Evolutionary conservation across 176 grass and related monocot species (phyloP).

Genomic region (Zoysia japonica): DNA sequence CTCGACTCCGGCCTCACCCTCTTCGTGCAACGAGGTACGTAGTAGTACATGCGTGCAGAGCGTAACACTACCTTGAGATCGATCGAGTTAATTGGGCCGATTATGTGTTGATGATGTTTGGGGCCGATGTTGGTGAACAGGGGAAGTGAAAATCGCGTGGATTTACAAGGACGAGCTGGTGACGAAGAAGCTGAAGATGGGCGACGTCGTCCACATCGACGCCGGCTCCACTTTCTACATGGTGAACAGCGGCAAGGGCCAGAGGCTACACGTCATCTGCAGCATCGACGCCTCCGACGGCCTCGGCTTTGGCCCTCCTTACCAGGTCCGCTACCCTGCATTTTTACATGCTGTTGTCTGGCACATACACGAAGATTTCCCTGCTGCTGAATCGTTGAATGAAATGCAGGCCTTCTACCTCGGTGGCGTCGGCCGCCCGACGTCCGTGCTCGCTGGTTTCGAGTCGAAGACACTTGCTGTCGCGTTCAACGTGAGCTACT

Average conservation of each 20-base stretch:
- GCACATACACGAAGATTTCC: neutral
- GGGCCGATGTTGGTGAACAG: conserved; percentile 18
- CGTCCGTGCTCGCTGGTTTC: conserved; percentile 65
- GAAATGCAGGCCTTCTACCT: conserved; percentile 72
- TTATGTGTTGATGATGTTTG: neutral
- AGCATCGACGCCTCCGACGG: conserved; percentile 83
- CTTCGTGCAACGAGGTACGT: conserved; percentile 67
- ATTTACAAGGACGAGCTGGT: conserved; percentile 62
- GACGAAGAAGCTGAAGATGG: conserved; percentile 82
- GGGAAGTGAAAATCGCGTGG: conserved; percentile 75
- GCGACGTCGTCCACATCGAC: conserved; percentile 81
- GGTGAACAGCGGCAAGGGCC: conserved; percentile 75
- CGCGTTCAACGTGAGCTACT: conserved; percentile 73
- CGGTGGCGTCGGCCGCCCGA: conserved; percentile 46
- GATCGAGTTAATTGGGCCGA: neutral
- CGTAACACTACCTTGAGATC: too few relatives aligned
- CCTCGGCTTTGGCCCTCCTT: conserved; percentile 62
- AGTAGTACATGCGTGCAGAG: too few relatives aligned
- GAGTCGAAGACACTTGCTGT: conserved; percentile 51
- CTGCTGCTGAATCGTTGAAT: neutral
- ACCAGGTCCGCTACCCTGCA: conserved; percentile 48
- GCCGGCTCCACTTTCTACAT: conserved; percentile 87
- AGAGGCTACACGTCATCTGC: conserved; percentile 74
- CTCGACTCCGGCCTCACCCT: conserved; percentile 68
- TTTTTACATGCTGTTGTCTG: neutral